These are phyloP conservation scores for Salvia hispanica DNA, from an alignment of 257 asterid species.

Conservation along the genomic window DNA sequence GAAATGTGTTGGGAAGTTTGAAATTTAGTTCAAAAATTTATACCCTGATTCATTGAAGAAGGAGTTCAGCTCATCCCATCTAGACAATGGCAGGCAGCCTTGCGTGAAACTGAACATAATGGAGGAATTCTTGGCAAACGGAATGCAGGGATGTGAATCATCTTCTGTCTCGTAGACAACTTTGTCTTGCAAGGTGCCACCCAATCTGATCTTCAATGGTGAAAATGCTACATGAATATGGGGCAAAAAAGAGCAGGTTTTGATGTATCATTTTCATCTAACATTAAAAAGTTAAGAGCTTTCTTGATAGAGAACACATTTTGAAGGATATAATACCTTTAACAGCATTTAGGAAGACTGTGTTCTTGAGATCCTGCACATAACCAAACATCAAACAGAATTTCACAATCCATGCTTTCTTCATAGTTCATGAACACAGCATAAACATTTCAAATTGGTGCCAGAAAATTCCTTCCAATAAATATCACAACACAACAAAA, in stretches of 20 bases:
- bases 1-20: neutral
- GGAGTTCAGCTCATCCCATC: constrained; percentile 81
- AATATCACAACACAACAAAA: neutral
- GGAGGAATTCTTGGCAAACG: constrained; percentile 51
- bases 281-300: neutral
- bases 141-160: constrained; percentile 48
- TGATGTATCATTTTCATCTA: constrained; percentile 27
- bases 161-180: constrained; percentile 66
- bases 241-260: constrained; percentile 10
- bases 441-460: neutral
- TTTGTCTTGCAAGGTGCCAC: constrained; percentile 86
- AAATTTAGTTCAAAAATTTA: neutral
- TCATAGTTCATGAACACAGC: neutral
- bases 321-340: constrained; percentile 51
- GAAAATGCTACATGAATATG: constrained; percentile 65
- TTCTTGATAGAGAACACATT: constrained; percentile 11
- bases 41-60: constrained; percentile 74
- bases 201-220: constrained; percentile 83
- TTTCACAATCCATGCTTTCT: neutral
- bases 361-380: constrained; percentile 75
- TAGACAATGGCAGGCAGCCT: constrained; percentile 74
- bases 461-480: neutral
- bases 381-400: constrained; percentile 21
- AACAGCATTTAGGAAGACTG: constrained; percentile 63
- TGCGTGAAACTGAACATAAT: constrained; percentile 60